Base-by-base conservation (phyloP, 495 filamentous ascomycete species). In the Glonium stellatum region DNA sequence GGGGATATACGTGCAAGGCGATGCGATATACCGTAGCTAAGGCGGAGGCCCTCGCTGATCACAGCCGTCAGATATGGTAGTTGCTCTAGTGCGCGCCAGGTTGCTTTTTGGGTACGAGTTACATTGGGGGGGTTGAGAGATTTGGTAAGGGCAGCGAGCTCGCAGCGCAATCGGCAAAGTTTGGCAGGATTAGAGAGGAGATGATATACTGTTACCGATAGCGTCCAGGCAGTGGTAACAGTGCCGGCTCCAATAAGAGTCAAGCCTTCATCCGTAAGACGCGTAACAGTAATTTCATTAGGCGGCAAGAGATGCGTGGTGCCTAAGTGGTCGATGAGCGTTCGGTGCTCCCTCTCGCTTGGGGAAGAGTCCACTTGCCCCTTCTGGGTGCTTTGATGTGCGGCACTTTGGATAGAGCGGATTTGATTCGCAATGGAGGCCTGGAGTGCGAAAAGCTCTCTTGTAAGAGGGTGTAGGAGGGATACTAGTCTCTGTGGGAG, bases 21-120 rank as follows among this genome's bases (percentile, higher is more conserved):
- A 22, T 71, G 65, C 4, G 65, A 68, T 52, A 77, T 62, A 9
- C 76, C 74, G 52, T 73, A 73, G 9, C 70, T 70, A 1, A 80
- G 54, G 1, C 81, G 77, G 9, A 81, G 65, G 0, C 67, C 67
- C 64, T 84, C 82, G 18, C 66, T 60, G 15, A 83, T 69, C 0
- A 73, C 69, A 13, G 69, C 80, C 6, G 62, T 69, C 54, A 84
- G 60, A 61, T 82, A 82, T 0, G 81, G 78, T 22, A 84, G 67
- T 25, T 73, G 55, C 57, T 84, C 79, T 22, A 84, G 69, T 31
- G 76, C 68, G 21, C 59, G 57, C 73, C 71, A 78, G 6, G 73
- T 61, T 11, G 70, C 27, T 31, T 31, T 31, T 2, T 31, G 67
- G 19, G 60, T 46, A 5, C 13, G 4, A 44, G 13, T 44, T 6